Evolutionary conservation across 2,329 filamentous ascomycete species (phyloP), one percentile per base, ranked within the genome.

Genomic region (Colletotrichum brevisporum): DNA sequence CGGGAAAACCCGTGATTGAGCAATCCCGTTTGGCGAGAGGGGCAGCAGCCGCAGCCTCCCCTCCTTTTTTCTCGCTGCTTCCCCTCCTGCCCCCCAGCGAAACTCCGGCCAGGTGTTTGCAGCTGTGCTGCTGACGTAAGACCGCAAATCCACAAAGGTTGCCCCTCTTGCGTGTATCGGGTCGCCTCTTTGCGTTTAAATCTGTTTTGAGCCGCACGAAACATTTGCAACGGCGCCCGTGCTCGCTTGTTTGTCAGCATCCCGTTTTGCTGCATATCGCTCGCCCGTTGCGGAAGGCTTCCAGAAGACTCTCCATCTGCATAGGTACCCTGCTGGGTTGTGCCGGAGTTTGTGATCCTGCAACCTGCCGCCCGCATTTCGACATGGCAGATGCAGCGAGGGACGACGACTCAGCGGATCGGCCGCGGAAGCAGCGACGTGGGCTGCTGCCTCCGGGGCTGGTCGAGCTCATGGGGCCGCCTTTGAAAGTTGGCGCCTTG

Each of bases 401-500:
- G 52, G 57, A 56, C 13, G 53, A 59, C 13, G 52, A 57, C 56
- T n/a, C 36, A 41, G 12, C 1, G 6, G 66, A 66, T 13, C 51
- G 45, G 10, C 41, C 41, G 24, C 54, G 26, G 16, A 74, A 67
- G 54, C 75, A 74, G 53, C 75, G 73, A 15, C 74, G 79, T 45
- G 80, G 81, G 5, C 60, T 84, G 10, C 73, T 85, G 24, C 80
- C 85, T 15, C 81, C 82, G 5, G 82, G 83, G 58, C 69, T 86
- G 6, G 71, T 80, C 6, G 82, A 85, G 1, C 79, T 88, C 9
- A 72, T 89, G 18, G 75, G 78, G 9, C 84, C 85, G 21, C 85
- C 89, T 24, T 76, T 91, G 56, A 87, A 89, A 74, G 83, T 90
- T 64, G 91, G 90, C 31, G 83, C 83, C n/a, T 77, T 85, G 63